Base-by-base conservation (phyloP, 257 asterid species). In the Solanum rostratum region DNA sequence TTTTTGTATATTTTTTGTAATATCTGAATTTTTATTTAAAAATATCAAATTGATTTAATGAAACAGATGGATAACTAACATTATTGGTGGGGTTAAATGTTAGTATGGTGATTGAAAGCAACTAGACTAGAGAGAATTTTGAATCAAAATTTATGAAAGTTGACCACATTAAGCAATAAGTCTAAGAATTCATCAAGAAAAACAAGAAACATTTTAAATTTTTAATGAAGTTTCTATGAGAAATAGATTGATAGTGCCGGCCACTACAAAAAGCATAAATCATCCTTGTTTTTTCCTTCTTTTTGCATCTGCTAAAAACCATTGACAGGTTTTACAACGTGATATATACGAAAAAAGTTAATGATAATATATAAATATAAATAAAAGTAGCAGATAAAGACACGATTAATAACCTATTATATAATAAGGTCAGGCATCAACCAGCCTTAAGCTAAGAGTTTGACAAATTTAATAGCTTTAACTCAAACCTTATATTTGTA, bases 211-310 rank as follows among this genome's bases (percentile, higher is more conserved):
- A 33, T 33, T 33, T 33, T 33, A 33, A 5, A 33, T 5, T 70
- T 57, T 79, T 55, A 54, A 22, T 19, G 83, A 82, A 81, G 82
- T 59, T 84, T 49, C 63, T 22, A 54, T 37, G 86, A 50, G 15
- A 53, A 22, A 46, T 85, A 87, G 86, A 68, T 84, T 85, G 86
- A 85, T 86, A 29, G 84, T 89, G 93, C 91, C 89, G 93, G 93
- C 92, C 96, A 91, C 88, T 71, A 79, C 84, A 60, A 30, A 84
- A 85, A 76, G 57, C n/a, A 14, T 45, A 74, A 37, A 73, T 84
- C 53, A 53, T 13, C 87, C 82, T 90, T 93, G 91, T 87, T 84
- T 27, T 60, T 86, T 89, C 62, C 63, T 60, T 52, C 86, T 81
- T 88, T 84, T 24, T 84, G 85, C 86, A n/a, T n/a, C n/a, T n/a